phyloP scores from a whole-genome alignment of 495 filamentous ascomycete genomes.

The Parachaetomium inaequale region DNA sequence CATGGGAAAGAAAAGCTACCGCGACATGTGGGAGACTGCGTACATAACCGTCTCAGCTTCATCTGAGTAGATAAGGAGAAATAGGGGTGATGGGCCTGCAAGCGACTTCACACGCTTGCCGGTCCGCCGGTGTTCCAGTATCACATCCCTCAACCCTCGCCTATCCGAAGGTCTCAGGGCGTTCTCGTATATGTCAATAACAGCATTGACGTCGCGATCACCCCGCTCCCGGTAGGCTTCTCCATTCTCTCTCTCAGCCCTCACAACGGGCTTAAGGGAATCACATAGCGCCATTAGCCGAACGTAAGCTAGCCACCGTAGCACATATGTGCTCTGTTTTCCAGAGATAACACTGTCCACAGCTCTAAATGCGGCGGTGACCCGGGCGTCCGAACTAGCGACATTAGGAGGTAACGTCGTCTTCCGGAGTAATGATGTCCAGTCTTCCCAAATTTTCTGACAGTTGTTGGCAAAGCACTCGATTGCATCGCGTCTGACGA shows the following conservation, averaged over 20 bases:
- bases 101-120: slow-evolving; percentile 11
- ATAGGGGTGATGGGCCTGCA: not conserved
- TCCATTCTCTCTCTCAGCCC: slow-evolving; percentile 13
- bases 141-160: slow-evolving; percentile 12
- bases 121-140: slow-evolving; percentile 9
- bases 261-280: slow-evolving; percentile 15
- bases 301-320: slow-evolving; percentile 19
- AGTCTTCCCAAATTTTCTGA: slow-evolving; percentile 18
- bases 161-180: slow-evolving; percentile 14
- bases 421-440: slow-evolving; percentile 15
- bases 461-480: slow-evolving; percentile 16
- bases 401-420: slow-evolving; percentile 14
- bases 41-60: no score
- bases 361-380: slow-evolving; percentile 19
- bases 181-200: slow-evolving; percentile 18
- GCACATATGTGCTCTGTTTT: slow-evolving; percentile 11
- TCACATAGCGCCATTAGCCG: slow-evolving; percentile 17
- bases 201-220: slow-evolving; percentile 16
- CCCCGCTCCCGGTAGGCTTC: slow-evolving; percentile 7
- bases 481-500: slow-evolving; percentile 13
- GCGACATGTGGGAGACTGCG: no score
- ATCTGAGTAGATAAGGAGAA: no score
- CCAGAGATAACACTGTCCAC: slow-evolving; percentile 15
- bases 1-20: not conserved
- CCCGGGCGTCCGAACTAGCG: slow-evolving; percentile 17